Evolutionary conservation across 1,139 yeast species (phyloP).

Genomic region (Yamadazyma spencermartinsiae): DNA sequence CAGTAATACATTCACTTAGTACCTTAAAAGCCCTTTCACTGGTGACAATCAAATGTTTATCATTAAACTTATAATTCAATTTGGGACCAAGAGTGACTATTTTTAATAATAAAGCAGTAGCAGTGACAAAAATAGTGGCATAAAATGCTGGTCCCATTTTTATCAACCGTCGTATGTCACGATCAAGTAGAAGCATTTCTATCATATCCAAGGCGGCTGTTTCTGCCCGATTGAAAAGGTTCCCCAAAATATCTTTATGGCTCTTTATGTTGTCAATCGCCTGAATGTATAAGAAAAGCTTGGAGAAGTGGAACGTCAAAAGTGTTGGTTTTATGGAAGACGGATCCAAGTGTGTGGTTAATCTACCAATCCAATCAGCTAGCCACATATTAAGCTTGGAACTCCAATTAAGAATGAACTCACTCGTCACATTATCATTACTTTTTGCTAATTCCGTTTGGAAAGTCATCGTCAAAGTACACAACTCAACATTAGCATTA

Average conservation of each 20-base stretch:
- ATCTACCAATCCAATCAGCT: conserved; percentile 11
- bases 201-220: conserved; percentile 9
- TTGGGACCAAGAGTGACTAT: conserved; percentile 6
- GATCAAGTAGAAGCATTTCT: conserved; percentile 9
- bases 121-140: conserved; percentile 11
- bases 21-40: conserved; percentile 5
- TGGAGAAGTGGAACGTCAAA: conserved; percentile 10
- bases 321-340: conserved; percentile 9
- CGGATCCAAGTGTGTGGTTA: conserved; percentile 8
- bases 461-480: conserved; percentile 9
- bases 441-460: conserved; percentile 4
- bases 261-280: conserved; percentile 5
- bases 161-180: conserved; percentile 8
- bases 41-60: conserved; percentile 4
- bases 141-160: conserved; percentile 10
- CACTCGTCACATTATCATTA: conserved; percentile 2
- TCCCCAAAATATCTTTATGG: neutral
- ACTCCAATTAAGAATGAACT: conserved; percentile 5
- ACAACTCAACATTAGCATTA: conserved; percentile 11
- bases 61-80: conserved; percentile 6
- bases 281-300: conserved; percentile 8
- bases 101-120: conserved; percentile 9
- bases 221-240: conserved; percentile 6
- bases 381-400: conserved; percentile 9
- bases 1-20: conserved; percentile 4